Evolutionary conservation across 169 alveolate species (phyloP).

Genomic region (Plasmodium knowlesi): DNA sequence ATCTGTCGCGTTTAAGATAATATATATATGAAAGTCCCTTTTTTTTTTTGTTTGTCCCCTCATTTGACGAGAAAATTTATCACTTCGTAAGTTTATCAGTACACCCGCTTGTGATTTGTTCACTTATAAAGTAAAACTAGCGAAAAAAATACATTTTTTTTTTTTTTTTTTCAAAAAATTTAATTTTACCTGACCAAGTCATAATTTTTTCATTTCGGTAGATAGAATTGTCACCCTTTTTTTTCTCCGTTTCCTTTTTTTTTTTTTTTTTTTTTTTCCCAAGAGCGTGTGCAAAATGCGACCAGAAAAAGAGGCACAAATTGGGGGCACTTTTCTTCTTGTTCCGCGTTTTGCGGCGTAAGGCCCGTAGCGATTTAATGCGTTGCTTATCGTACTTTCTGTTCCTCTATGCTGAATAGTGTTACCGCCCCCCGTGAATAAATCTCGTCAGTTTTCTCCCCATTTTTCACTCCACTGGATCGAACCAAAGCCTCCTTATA

Average conservation of each 20-base stretch:
- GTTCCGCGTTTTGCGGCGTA: not conserved
- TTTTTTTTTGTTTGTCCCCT: not conserved
- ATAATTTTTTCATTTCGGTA: not conserved
- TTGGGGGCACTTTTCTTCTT: not conserved
- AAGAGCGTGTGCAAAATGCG: not conserved
- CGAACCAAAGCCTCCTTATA: not conserved
- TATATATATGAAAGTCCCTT: not conserved
- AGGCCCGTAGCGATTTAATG: not conserved
- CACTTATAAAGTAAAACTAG: not conserved
- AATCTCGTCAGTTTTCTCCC: not conserved
- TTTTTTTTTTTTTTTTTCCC: not conserved
- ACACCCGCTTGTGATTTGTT: not conserved
- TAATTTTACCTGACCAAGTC: constrained; percentile 3
- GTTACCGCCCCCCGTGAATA: not conserved
- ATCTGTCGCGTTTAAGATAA: not conserved
- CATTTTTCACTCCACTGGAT: not conserved
- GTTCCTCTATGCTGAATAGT: not conserved
- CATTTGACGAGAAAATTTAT: not conserved
- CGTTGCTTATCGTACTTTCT: not conserved
- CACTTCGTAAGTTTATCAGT: not conserved
- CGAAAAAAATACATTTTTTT: not conserved
- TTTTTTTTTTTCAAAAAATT: not conserved
- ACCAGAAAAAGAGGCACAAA: not conserved
- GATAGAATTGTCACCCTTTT: not conserved
- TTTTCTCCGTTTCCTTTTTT: not conserved